Evolutionary conservation across 2,329 filamentous ascomycete species (phyloP).

Genomic region (Phymatotrichopsis omnivora): DNA sequence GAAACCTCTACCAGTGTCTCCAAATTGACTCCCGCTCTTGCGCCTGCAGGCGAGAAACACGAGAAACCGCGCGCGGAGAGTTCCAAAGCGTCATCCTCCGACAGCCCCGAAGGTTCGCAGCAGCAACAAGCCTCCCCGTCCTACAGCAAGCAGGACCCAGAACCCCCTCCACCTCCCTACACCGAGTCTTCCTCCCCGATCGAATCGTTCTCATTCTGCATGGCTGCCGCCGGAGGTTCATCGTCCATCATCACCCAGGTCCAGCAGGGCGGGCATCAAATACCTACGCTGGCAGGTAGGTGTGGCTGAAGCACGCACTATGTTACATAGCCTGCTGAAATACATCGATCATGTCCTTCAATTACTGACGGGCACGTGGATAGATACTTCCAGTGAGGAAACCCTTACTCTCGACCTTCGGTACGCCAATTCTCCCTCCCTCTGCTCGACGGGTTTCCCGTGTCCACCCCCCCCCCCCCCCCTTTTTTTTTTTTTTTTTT

Average conservation of each 20-base stretch:
- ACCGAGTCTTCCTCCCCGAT: conserved; percentile 90
- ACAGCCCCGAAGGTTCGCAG: no score
- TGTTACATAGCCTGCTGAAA: not conserved
- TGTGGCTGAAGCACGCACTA: conserved; percentile 1
- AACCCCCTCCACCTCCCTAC: conserved; percentile 92
- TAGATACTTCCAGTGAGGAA: conserved; percentile 78
- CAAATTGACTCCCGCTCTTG: no score
- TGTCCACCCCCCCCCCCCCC: conserved; percentile 5
- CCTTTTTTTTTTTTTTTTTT: not conserved
- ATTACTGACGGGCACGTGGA: conserved; percentile 20
- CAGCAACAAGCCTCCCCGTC: conserved; percentile 25
- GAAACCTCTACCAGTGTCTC: no score
- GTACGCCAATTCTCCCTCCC: conserved; percentile 43
- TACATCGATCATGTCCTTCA: not conserved
- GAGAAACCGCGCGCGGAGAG: no score
- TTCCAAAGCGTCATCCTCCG: no score
- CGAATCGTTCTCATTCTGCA: conserved; percentile 86
- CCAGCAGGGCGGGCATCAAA: conserved; percentile 79
- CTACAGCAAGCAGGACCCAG: conserved; percentile 52
- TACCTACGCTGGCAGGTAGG: conserved; percentile 80
- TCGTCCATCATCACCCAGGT: conserved; percentile 99
- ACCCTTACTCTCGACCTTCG: conserved; percentile 89
- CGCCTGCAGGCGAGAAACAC: no score
- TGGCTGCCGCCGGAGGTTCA: conserved; percentile 93
- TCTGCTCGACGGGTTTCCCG: not conserved